Base-by-base conservation (phyloP, 1,139 yeast genomes). In the Candida albicans region DNA sequence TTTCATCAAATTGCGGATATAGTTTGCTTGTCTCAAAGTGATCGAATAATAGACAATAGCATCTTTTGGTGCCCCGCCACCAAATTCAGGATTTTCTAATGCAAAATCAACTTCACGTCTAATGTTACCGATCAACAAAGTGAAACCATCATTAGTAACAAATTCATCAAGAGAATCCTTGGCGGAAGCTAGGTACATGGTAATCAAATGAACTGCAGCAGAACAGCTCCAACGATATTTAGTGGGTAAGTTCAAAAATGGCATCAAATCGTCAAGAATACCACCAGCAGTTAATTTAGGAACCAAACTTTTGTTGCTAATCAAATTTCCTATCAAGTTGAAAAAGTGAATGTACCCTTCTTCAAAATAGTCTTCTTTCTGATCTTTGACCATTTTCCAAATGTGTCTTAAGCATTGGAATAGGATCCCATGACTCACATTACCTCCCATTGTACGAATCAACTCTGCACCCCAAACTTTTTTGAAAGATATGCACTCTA, bases 391-490 rank as follows among this genome's bases (percentile, higher is more conserved):
- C 40, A 76, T 72, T 47, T 78, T 77, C 44, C 80, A 70, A 24
- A 88, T 77, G 40, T 72, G 72, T 50, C 95, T 76, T 33, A 91
- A 64, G 37, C 84, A 76, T 55, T 87, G 91, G 67, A 85, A 87
- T 35, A 91, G 59, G 7, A 82, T 66, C 0, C 98, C 98, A 62
- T 91, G 96, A 46, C 83, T 82, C 31, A 91, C 90, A 57, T 89
- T 89, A 4, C 95, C 97, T n/a, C 95, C 89, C 53, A 90, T 65
- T n/a, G 89, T 82, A 47, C 89, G 74, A 44, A 90, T 74, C 30
- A 91, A 74, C 52, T 91, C 97, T 38, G 84, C 75, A 18, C 93
- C 84, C 79, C 91, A 85, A 2, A 77, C 76, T 41, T 82, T 80
- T 55, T 82, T 84, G 37, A 78, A 69, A 2, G 96, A 79, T 12